Conservation (phyloP, 306 rosid genomes). For the Cucumis hystrix region DNA sequence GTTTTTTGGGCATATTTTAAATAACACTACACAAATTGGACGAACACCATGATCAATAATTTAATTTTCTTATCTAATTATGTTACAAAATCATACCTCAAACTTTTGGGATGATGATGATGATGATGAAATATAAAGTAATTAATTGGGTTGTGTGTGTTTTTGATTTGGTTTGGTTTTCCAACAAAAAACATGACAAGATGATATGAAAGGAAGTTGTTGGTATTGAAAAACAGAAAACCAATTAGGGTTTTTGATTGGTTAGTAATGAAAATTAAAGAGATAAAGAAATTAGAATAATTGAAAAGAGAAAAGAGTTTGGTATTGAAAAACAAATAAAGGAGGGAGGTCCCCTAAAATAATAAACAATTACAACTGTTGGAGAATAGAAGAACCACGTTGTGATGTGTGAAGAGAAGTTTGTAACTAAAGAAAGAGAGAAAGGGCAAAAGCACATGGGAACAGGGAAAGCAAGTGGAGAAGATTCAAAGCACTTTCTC, state of each 20-base stretch:
- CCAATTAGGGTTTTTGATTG: not conserved
- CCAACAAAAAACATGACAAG: not conserved
- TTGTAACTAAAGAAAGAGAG: not conserved
- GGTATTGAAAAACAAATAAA: not conserved
- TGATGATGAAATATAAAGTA: not conserved
- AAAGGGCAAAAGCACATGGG: constrained; percentile 12
- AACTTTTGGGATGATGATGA: no score
- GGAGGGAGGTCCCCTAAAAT: not conserved
- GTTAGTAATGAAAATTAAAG: not conserved
- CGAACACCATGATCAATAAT: no score
- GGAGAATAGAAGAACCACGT: constrained; percentile 10
- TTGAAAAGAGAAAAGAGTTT: not conserved
- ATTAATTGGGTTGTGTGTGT: not conserved
- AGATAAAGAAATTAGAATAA: not conserved
- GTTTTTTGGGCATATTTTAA: no score
- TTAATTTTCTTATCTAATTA: no score
- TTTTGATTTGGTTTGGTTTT: not conserved
- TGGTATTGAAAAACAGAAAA: not conserved
- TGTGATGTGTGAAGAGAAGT: constrained; percentile 1
- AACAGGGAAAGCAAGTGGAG: constrained; percentile 7
- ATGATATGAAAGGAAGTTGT: not conserved
- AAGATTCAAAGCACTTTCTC: constrained; percentile 10
- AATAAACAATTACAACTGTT: constrained; percentile 3
- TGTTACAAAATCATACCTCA: no score
- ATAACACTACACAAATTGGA: no score